Base-by-base conservation (phyloP, 2,329 filamentous ascomycete genomes). In the Paecilomyces niveus region DNA sequence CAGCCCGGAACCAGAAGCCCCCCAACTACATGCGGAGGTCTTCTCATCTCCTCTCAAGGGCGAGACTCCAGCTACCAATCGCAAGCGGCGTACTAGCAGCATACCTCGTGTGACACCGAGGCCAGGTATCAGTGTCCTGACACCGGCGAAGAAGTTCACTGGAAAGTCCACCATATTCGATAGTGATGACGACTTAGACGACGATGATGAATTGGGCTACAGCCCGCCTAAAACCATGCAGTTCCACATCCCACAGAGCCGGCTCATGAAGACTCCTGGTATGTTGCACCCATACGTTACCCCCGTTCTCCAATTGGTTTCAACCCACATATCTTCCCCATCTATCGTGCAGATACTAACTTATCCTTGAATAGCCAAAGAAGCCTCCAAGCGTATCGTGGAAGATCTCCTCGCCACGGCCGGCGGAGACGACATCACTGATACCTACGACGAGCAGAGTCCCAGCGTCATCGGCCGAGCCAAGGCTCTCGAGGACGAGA, bases 81-180 rank as follows among this genome's bases (percentile, higher is more conserved):
- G 68, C 74, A 79, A 65, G 69, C 77, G 57, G 5, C 76, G 76
- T 21, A 76, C 76, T 9, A 74, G 69, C 59, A 69, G 64, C 56
- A 64, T 67, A 50, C 57, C 76, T 67, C 54, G 74, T 70, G 56
- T 61, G 76, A 89, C 71, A 3, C 76, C 76, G 53, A 92, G 89
- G 3, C 92, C 92, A 0, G 93, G 93, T 0, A 83, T 95, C 35
- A 96, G 90, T 67, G 89, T 97, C 21, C 85, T 92, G 70, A 96
- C 91, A 1, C 92, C 92, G 0, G 81, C 78, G 1, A 74, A 74
- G 50, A 52, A 52, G 8, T 10, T n/a, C 21, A 29, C 7, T 6
- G 50, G 22, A 57, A 49, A 39, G 53, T 29, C 54, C 8, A 21
- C 13, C 22, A 31, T 29, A 11, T 76, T 77, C 39, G 81, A 81